Base-by-base conservation (phyloP, 2,329 filamentous ascomycete genomes). In the Magnaporthiopsis rhizophila region DNA sequence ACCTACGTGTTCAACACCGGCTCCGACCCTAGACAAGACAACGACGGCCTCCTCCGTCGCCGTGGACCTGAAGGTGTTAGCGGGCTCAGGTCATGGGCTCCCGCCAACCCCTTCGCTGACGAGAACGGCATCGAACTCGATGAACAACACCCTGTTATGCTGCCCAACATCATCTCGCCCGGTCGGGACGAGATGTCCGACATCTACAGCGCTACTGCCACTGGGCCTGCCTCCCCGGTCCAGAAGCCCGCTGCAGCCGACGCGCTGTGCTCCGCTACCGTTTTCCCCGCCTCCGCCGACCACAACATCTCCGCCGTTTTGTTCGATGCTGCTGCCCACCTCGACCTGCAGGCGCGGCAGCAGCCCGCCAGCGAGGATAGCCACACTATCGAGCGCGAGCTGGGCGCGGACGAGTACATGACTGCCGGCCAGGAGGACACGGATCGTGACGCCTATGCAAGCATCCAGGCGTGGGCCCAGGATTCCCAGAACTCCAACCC, bases 401-500 rank as follows among this genome's bases (percentile, higher is more conserved):
- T 79, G 28, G 74, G 69, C 7, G 72, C 76, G 8, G 76, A 83
- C 65, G 81, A 84, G 69, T 84, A 78, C 73, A 80, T 83, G 76
- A 82, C 82, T 0, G 80, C 82, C 11, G 79, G 80, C 58, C 78
- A 83, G 68, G 77, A 80, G 3, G 75, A 80, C 64, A 73, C 72
- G 26, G 72, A 77, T 2, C 82, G 77, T 18, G 79, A 82, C 18
- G 80, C 82, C 1, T 87, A 82, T 70, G 81, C 82, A 59, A 86
- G 84, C 1, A 88, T 88, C 68, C 84, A 88, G 70, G 86, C 86
- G 0, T 88, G 86, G 86, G 85, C 86, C 1, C 80, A 86, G 68
- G 76, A 79, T 65, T 82, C 81, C 5, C 68, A 69, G 11, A 69
- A 67, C 60, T 64, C 65, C 30, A 76, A 76, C 70, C 74, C 77